Percentiles rank a stretch among this genome's conserved stretches.
phyloP scores from a whole-genome alignment of 805 yeast genomes.

The Metschnikowia peoriensis region DNA sequence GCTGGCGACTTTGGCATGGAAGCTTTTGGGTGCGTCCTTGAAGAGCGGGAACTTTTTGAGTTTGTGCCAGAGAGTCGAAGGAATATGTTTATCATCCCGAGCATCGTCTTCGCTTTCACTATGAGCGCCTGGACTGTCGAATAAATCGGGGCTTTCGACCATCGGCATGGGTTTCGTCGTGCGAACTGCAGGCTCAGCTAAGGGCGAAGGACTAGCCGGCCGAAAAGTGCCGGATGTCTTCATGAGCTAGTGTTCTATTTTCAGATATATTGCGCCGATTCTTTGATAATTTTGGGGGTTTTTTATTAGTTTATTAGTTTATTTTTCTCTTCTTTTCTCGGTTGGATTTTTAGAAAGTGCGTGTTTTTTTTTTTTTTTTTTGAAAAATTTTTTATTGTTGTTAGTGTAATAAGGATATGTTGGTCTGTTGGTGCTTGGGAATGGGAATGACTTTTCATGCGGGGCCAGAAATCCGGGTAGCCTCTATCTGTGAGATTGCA shows the following conservation, averaged over 20 bases:
- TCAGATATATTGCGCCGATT: not conserved
- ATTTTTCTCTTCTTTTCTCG: not conserved
- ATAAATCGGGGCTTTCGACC: constrained; percentile 4
- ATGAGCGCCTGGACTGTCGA: not conserved
- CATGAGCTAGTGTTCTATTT: not conserved
- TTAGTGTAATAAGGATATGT: not conserved
- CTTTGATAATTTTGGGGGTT: not conserved
- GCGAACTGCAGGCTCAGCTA: constrained; percentile 8
- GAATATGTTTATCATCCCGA: constrained; percentile 25
- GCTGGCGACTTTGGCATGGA: constrained; percentile 57
- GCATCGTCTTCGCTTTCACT: constrained; percentile 12
- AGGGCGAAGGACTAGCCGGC: constrained; percentile 21
- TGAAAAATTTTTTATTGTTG: too few relatives aligned
- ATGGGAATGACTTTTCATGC: not conserved
- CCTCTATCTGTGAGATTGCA: not conserved
- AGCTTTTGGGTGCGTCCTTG: constrained; percentile 63
- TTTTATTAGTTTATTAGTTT: too few relatives aligned
- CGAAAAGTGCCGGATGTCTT: constrained; percentile 14
- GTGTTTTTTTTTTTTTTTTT: too few relatives aligned
- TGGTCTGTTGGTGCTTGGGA: not conserved
- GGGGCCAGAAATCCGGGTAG: not conserved
- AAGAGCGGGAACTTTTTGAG: constrained; percentile 63
- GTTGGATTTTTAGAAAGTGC: not conserved
- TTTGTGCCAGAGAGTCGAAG: constrained; percentile 53
- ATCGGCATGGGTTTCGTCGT: not conserved